A percentile compares a stretch with the other conserved stretches of the same genome.
phyloP scores from a whole-genome alignment of 2,329 filamentous ascomycete genomes.

The Exophiala aquamarina region DNA sequence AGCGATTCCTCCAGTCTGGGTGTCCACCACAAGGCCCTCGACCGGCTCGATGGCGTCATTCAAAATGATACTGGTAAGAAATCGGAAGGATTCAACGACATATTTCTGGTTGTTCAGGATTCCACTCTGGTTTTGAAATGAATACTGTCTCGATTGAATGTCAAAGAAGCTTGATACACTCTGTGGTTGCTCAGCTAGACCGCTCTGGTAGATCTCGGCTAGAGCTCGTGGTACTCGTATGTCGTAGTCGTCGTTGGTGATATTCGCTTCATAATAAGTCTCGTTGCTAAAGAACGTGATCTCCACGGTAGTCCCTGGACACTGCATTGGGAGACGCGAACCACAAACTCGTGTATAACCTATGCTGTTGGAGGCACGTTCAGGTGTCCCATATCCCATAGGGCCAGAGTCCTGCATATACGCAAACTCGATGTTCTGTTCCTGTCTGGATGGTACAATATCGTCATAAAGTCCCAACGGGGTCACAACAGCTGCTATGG shows the following conservation, averaged over 20 bases:
- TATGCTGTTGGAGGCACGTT: conserved; percentile 28
- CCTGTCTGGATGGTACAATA: conserved; percentile 28
- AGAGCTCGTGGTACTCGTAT: conserved; percentile 36
- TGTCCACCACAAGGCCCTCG: conserved; percentile 40
- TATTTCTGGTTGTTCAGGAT: conserved; percentile 25
- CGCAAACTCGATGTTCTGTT: conserved; percentile 32
- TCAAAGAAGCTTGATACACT: conserved; percentile 47
- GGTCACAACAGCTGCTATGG: conserved; percentile 46
- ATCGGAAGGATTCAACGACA: conserved; percentile 33
- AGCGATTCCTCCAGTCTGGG: conserved; percentile 42
- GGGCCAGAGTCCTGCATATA: conserved; percentile 40
- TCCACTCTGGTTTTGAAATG: conserved; percentile 12
- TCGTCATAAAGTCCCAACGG: conserved; percentile 48
- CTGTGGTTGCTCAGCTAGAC: conserved; percentile 27
- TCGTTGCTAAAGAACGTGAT: conserved; percentile 29
- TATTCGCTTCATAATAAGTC: conserved; percentile 18
- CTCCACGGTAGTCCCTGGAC: conserved; percentile 29
- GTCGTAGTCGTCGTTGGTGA: conserved; percentile 32
- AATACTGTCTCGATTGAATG: conserved; percentile 39
- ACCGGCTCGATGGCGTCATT: conserved; percentile 36
- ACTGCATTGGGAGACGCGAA: conserved; percentile 17
- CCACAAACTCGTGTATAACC: conserved; percentile 38
- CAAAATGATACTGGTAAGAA: conserved; percentile 34
- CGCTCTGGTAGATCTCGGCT: conserved; percentile 41
- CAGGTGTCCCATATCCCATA: conserved; percentile 42